Percentiles rank a stretch among this genome's conserved stretches.
phyloP scores from a whole-genome alignment of 805 yeast genomes.

The Hanseniaspora lindneri region DNA sequence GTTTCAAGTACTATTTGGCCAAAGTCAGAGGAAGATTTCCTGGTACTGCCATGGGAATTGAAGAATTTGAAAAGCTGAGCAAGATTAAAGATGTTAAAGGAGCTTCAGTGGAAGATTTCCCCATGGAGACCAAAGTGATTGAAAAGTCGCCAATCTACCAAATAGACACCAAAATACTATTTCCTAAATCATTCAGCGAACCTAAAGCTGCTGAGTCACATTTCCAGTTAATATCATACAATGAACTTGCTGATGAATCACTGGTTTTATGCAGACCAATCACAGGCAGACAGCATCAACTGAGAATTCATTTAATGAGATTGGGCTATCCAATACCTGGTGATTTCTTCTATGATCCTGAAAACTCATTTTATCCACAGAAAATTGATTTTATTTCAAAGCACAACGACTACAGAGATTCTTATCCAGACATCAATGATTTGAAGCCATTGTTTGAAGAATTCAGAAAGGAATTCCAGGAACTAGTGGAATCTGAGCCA shows the following conservation, averaged over 20 bases:
- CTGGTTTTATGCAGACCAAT: slow-evolving; percentile 72
- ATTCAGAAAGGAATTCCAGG: slow-evolving; percentile 25
- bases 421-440: slow-evolving; percentile 20
- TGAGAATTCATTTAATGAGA: slow-evolving; percentile 79
- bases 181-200: slow-evolving; percentile 35
- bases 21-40: slow-evolving; percentile 80
- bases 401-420: slow-evolving; percentile 3
- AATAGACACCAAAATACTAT: slow-evolving; percentile 54
- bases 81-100: slow-evolving; percentile 26
- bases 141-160: slow-evolving; percentile 45
- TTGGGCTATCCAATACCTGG: slow-evolving; percentile 79
- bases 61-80: slow-evolving; percentile 16
- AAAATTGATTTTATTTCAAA: slow-evolving; percentile 22
- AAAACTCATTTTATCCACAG: slow-evolving; percentile 20
- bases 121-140: slow-evolving; percentile 16
- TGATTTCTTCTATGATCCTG: slow-evolving; percentile 55
- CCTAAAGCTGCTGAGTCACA: slow-evolving; percentile 57
- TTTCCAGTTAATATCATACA: slow-evolving; percentile 52
- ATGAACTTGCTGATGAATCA: slow-evolving; percentile 36
- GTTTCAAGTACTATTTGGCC: slow-evolving; percentile 70
- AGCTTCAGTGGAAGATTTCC: slow-evolving; percentile 12
- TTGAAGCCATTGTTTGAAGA: slow-evolving; percentile 17
- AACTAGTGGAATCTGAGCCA: slow-evolving; percentile 29
- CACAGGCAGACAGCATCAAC: slow-evolving; percentile 95
- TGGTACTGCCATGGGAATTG: slow-evolving; percentile 7